A percentile compares a stretch with the other conserved stretches of the same genome.
phyloP scores from a whole-genome alignment of 495 filamentous ascomycete species.

The Evernia prunastri region DNA sequence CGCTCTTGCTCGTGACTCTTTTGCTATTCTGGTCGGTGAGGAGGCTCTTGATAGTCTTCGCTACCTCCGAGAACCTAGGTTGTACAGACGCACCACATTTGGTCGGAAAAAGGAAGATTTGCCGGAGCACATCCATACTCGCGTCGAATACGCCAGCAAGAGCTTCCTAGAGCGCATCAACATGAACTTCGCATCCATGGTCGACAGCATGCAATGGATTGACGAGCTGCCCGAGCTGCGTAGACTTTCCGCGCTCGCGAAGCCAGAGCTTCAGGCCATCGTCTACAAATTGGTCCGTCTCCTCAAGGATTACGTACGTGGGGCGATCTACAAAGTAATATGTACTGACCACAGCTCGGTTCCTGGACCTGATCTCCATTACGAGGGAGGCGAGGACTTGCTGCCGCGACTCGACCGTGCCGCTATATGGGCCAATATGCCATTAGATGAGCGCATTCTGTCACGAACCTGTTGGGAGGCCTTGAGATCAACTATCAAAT shows the following conservation, averaged over 20 bases:
- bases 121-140: conserved; percentile 41
- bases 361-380: conserved; percentile 1
- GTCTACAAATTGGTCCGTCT: conserved; percentile 22
- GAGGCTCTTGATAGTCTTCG: conserved; percentile 37
- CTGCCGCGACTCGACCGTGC: conserved; percentile 20
- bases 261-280: conserved; percentile 18
- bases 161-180: conserved; percentile 37
- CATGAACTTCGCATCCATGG: conserved; percentile 34
- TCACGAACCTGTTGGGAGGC: conserved; percentile 35
- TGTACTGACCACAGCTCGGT: conserved; percentile 10
- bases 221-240: conserved; percentile 28
- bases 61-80: conserved; percentile 11
- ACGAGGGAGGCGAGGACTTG: conserved; percentile 11
- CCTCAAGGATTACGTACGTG: conserved; percentile 33
- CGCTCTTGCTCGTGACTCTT: conserved; percentile 40
- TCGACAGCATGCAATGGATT: conserved; percentile 41
- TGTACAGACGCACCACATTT: conserved; percentile 21
- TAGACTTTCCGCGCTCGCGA: conserved; percentile 24
- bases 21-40: conserved; percentile 43
- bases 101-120: conserved; percentile 34
- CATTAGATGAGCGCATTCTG: conserved; percentile 32
- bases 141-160: conserved; percentile 48
- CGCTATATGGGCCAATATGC: conserved; percentile 16
- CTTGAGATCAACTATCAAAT: neutral
- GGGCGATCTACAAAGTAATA: conserved; percentile 26